A percentile compares a stretch with the other conserved stretches of the same genome.
Evolutionary conservation across 2,329 filamentous ascomycete genomes (phyloP).

Genomic region (Hypoxylon sp.): DNA sequence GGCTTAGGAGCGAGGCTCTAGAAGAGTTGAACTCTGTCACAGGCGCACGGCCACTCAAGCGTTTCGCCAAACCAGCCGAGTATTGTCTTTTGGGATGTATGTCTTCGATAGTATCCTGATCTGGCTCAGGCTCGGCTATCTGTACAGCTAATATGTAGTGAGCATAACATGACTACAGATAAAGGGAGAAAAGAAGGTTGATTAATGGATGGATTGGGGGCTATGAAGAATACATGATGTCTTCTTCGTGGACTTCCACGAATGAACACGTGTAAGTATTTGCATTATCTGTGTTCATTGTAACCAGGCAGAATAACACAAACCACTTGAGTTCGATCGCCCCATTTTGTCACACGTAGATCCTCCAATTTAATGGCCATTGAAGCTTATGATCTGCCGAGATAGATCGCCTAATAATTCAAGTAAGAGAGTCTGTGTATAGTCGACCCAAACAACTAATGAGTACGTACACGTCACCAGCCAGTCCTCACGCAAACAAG

Average conservation of each 20-base stretch:
- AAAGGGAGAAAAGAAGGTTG: neutral
- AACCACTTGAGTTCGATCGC: neutral
- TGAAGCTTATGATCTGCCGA: neutral
- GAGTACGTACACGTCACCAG: constrained; percentile 7
- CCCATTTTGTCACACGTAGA: neutral
- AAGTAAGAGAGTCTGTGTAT: neutral
- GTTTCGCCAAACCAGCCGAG: constrained; percentile 53
- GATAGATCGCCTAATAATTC: neutral
- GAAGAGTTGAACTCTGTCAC: constrained; percentile 51
- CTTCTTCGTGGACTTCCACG: constrained; percentile 16
- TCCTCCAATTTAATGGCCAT: neutral
- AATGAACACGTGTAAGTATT: neutral
- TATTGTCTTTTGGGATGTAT: constrained; percentile 54
- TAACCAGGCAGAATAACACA: neutral
- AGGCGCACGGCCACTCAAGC: constrained; percentile 55
- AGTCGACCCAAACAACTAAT: neutral
- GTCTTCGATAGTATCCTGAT: constrained; percentile 48
- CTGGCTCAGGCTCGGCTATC: constrained; percentile 61
- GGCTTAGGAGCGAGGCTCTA: constrained; percentile 55
- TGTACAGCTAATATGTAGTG: constrained; percentile 58
- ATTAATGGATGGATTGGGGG: neutral
- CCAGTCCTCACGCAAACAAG: constrained; percentile 7
- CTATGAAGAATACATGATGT: neutral
- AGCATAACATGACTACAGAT: constrained; percentile 20
- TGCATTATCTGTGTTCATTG: neutral